Base-by-base conservation (phyloP, 345 rosid genomes). In the Pugionium cornutum region DNA sequence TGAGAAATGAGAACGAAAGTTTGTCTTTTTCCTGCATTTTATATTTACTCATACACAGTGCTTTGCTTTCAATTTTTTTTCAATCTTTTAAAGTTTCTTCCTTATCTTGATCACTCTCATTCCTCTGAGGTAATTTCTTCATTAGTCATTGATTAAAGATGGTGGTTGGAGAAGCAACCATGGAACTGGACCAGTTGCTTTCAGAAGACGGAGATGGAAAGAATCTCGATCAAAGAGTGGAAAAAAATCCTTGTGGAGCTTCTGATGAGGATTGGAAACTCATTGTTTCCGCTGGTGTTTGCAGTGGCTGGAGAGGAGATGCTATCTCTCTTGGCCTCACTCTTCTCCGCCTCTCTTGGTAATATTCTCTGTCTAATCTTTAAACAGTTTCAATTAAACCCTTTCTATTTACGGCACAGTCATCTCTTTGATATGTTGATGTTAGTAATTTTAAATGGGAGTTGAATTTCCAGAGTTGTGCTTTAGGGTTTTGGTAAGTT, bases 271-370 rank as follows among this genome's bases (percentile, higher is more conserved):
- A n/a, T n/a, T n/a, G n/a, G n/a, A n/a, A n/a, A n/a, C n/a, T n/a
- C n/a, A n/a, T n/a, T n/a, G n/a, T n/a, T n/a, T n/a, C n/a, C n/a
- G n/a, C n/a, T n/a, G 92, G 85, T 68, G 98, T 92, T 74, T 92
- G 97, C 35, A 53, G 72, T 55, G 97, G 96, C 6, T 92, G 98
- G 97, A 88, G 18, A 18, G 18, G 96, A 75, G 98, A 92, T 72
- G 87, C 92, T 3, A 75, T 92, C 43, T 76, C 84, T 57, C 69
- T 86, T 72, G 98, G 97, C 46, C 83, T 92, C 73, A n/a, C n/a
- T n/a, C n/a, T n/a, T n/a, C n/a, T n/a, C n/a, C n/a, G n/a, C n/a
- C 83, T 92, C 73, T 87, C 84, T 39, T 85, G 95, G 98, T 92
- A 84, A 43, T 6, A n/a, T 5, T 2, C 53, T 54, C 0, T n/a